Evolutionary conservation across 2,329 filamentous ascomycete genomes (phyloP), one percentile per base, ranked within the genome.

Genomic region (Onygena corvina): DNA sequence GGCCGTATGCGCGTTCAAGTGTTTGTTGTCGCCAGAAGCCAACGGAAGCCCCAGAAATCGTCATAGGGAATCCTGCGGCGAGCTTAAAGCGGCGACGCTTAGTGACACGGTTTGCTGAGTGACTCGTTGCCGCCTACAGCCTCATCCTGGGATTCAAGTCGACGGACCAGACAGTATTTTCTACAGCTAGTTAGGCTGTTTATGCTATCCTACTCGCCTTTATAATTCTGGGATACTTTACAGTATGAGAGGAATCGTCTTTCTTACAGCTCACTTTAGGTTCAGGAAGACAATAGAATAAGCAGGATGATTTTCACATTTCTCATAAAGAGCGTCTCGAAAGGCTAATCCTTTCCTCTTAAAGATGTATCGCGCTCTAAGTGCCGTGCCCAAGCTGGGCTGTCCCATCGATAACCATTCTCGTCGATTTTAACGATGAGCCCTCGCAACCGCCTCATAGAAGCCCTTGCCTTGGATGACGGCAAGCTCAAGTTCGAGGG

Each of bases 401-500:
- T 20, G 16, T 8, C 25, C 42, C 9, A 31, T 6, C 27, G 2
- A 2, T 2, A 20, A 31, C 21, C 8, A 30, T 18, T 46, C 14
- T 12, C 12, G 16, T 9, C n/a, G 27, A 14, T 11, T 46, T 94
- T 76, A 53, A 78, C 76, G 67, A 71, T 75, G 58, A 78, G n/a
- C 75, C 77, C 87, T 90, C 63, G 77, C 68, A 49, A 94, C 77
- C 52, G 77, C 72, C 67, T 84, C 71, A 71, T 85, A 94, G 73
- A 96, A 98, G 49, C 71, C 64, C 75, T 87, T 81, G 68, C 92
- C 92, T 73, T 98, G 92, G 59, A 77, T 76, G 54, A 74, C 76
- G 52, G 92, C 92, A 54, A 96, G 64, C 67, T 84, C 75, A 54
- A 94, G 71, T 75, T 98, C 92, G 58, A 79, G 75, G 6, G 71